Evolutionary conservation across 495 filamentous ascomycete genomes (phyloP), one percentile per base, ranked within the genome.

Genomic region (Diplogelasinospora grovesii): DNA sequence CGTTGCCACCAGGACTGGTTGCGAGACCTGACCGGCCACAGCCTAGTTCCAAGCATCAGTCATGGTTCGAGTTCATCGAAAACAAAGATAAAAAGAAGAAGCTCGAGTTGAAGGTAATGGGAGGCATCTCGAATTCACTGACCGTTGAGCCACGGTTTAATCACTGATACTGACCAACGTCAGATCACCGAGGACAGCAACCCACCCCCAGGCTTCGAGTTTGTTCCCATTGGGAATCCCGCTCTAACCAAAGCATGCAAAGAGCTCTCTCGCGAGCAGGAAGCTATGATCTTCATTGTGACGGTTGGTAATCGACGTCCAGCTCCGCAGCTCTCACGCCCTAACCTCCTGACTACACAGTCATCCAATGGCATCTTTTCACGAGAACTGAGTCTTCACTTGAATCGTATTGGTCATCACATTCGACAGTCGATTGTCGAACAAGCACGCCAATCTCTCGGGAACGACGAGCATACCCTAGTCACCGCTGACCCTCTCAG

Each of bases 331-430:
- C n/a, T 30, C 3, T 23, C 14, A 5, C 14, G 13, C 30, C 9
- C 3, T 25, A 19, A 5, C 5, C 41, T 32, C 25, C 49, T 53
- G n/a, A 56, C 37, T 8, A 22, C 9, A 10, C 32, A 52, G 56
- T 47, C 53, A n/a, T 18, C 32, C 1, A 18, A 15, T 6, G 29
- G 39, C 16, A 25, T 27, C 6, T 39, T 41, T 9, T 54, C 49
- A 3, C 28, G 33, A 30, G 25, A 36, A 14, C 39, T 59, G 18
- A 54, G 47, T 22, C 25, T 38, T 21, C 83, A 93, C 46, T 67
- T 89, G 8, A 75, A 86, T 52, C 73, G 88, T 8, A 75, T 84
- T 47, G 89, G 89, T n/a, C 82, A 85, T 59, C 86, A 95, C 61
- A 85, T 75, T 38, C 64, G 73, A 5, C 50, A 67, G 42, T 53